A percentile compares a stretch with the other conserved stretches of the same genome.
Evolutionary conservation across 805 yeast species (phyloP).

Genomic region (Alloascoidea africana): DNA sequence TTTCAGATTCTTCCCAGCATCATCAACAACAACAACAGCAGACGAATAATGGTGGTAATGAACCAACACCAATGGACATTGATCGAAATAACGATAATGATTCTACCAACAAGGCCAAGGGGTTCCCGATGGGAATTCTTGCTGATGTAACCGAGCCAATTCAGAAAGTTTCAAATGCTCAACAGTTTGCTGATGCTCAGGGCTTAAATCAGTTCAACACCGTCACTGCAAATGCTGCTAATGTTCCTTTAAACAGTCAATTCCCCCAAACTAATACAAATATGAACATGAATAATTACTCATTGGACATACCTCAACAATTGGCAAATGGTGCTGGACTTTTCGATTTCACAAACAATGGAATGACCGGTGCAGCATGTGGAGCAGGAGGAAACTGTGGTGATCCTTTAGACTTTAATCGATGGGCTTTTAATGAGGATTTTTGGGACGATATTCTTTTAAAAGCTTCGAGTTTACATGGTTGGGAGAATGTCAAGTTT

Average conservation of each 20-base stretch:
- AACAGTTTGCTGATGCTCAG: no score
- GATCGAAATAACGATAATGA: no score
- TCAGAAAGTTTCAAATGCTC: no score
- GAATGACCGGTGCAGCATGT: background rate
- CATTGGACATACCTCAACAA: background rate
- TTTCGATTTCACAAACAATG: background rate
- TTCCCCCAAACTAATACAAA: background rate
- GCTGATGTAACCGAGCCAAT: no score
- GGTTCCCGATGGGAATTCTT: no score
- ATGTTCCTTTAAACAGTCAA: background rate
- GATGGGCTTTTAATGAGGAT: slow-evolving; percentile 1
- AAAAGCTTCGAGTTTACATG: background rate
- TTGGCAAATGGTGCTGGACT: background rate
- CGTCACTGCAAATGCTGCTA: background rate
- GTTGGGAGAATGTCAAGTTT: slow-evolving; percentile 8
- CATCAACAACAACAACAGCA: no score
- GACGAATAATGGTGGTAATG: no score
- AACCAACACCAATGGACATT: no score
- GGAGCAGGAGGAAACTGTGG: no score
- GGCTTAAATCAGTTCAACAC: background rate
- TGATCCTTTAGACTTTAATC: no score
- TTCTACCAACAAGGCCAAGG: no score
- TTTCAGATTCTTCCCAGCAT: no score
- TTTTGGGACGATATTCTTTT: background rate
- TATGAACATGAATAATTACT: background rate